Evolutionary conservation across 305 asterid species (phyloP), one percentile per base, ranked within the genome.

Genomic region (Fraxinus ornus): DNA sequence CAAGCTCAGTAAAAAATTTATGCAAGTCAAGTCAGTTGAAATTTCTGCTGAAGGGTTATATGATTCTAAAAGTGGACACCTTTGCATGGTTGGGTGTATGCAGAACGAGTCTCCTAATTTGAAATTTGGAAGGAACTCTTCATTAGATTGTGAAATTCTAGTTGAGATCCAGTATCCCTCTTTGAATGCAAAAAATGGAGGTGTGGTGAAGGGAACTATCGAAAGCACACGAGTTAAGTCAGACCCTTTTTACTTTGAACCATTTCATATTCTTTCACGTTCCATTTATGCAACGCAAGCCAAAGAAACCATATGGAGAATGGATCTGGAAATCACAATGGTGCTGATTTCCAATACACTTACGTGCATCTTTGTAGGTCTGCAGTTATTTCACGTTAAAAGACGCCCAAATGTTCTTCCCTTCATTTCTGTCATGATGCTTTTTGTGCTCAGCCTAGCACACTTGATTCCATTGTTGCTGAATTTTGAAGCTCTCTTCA

Each of bases 261-360:
- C 93, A 68, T 86, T 92, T 36, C 88, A 89, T 68, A 82, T 95
- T 78, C 9, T 84, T 75, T 92, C 98, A 5, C 89, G 75, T 55
- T 89, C 97, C 68, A 77, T 94, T 36, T 93, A 93, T 76, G 47
- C 82, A 41, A 91, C 87, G 44, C 94, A 94, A 90, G 97, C 93
- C 80, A 90, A 83, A 85, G 92, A 92, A 70, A 92, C 98, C 52
- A 83, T 93, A 49, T 94, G 97, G 97, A 91, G 93, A 83, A 93
- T 94, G 94, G 99, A 94, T 91, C 88, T 95, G 84, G 99, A 95
- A 90, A 89, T 94, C 88, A 89, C 97, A 26, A 89, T 94, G 96
- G 93, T 95, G 80, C 90, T 95, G 36, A 79, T 93, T 84, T 93
- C 99, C 86, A 92, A 84, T 87, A 90, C 99, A 0, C 91, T 95